These are phyloP conservation scores for Termitomyces sp. DNA, from an alignment of 768 basidiomycete species.

Conservation along the genomic window DNA sequence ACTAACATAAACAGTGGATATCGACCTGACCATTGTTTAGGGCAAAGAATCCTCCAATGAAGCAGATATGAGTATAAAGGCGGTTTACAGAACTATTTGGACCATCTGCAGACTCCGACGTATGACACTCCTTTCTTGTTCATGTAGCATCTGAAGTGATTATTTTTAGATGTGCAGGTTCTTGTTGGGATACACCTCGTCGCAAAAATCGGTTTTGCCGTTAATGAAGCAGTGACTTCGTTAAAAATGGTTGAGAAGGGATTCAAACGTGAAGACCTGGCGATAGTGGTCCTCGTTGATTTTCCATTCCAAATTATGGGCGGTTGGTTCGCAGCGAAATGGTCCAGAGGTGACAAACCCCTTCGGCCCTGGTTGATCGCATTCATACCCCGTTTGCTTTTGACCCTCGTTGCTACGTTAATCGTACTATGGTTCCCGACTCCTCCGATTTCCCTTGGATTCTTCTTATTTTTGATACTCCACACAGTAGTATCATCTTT, in stretches of 20 bases:
- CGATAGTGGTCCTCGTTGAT: slow-evolving; percentile 93
- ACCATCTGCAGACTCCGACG: slow-evolving; percentile 87
- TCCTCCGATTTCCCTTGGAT: slow-evolving; percentile 66
- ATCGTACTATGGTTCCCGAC: slow-evolving; percentile 85
- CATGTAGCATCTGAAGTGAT: neutral
- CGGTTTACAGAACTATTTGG: slow-evolving; percentile 95
- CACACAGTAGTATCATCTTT: slow-evolving; percentile 85
- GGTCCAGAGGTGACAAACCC: slow-evolving; percentile 78
- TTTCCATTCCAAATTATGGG: slow-evolving; percentile 97
- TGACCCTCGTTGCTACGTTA: slow-evolving; percentile 67
- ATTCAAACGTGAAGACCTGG: slow-evolving; percentile 90
- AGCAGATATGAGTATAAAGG: slow-evolving; percentile 85
- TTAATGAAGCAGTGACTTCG: slow-evolving; percentile 86
- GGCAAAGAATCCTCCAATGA: slow-evolving; percentile 71
- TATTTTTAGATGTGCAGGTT: slow-evolving; percentile 74
- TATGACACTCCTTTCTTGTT: slow-evolving; percentile 30
- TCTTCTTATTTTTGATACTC: slow-evolving; percentile 77
- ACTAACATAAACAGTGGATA: neutral
- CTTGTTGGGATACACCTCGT: slow-evolving; percentile 85
- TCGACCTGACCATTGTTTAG: slow-evolving; percentile 19
- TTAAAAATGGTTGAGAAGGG: slow-evolving; percentile 98
- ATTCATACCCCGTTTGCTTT: slow-evolving; percentile 82
- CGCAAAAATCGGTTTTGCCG: slow-evolving; percentile 92
- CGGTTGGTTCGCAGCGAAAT: slow-evolving; percentile 91
- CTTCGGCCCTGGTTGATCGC: slow-evolving; percentile 87